phyloP scores from a whole-genome alignment of 2,329 filamentous ascomycete genomes.

The Curvularia sp. region DNA sequence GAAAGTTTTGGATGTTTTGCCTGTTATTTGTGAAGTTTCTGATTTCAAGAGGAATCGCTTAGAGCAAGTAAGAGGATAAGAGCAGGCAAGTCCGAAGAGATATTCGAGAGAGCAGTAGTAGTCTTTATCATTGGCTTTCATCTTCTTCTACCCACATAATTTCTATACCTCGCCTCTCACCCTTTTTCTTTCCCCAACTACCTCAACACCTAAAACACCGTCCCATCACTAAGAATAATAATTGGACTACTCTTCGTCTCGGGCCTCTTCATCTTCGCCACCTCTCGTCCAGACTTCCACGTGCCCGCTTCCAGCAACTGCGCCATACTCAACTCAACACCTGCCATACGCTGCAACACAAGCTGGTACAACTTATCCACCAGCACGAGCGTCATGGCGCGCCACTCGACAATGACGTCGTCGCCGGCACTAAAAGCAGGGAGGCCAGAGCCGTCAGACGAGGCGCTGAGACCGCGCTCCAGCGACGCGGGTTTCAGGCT shows the following conservation, averaged over 20 bases:
- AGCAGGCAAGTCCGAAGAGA: no score
- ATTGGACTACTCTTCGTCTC: conserved; percentile 40
- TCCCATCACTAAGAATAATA: conserved; percentile 41
- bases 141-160: no score
- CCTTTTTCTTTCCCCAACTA: neutral
- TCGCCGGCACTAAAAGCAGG: conserved; percentile 74
- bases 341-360: conserved; percentile 71
- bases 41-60: no score
- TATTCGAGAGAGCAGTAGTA: no score
- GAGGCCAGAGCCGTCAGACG: conserved; percentile 64
- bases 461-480: conserved; percentile 71
- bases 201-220: conserved; percentile 29
- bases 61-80: no score
- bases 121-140: no score
- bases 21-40: no score
- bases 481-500: conserved; percentile 72
- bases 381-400: conserved; percentile 74
- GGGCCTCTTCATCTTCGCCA: conserved; percentile 33
- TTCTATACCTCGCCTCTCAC: no score
- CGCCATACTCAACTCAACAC: conserved; percentile 74
- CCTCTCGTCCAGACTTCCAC: conserved; percentile 70
- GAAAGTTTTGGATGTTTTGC: no score
- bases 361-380: conserved; percentile 72
- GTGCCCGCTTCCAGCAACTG: conserved; percentile 93
- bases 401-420: conserved; percentile 79